phyloP scores from a whole-genome alignment of 495 filamentous ascomycete species.

The Podospora comata region DNA sequence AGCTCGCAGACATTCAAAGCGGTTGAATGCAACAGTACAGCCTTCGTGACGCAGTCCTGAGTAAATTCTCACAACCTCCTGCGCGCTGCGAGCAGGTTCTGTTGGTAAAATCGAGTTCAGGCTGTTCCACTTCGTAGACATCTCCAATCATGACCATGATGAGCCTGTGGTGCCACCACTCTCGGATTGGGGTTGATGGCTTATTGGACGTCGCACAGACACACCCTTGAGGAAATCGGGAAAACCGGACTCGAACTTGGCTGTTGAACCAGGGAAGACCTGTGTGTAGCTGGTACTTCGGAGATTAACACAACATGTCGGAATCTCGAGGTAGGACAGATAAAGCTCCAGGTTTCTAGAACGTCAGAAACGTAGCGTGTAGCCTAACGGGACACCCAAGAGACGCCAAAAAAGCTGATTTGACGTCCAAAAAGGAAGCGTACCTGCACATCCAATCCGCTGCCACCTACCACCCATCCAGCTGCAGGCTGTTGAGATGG shows the following conservation, averaged over 20 bases:
- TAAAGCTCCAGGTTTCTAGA: constrained; percentile 3
- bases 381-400: constrained; percentile 6
- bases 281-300: background rate
- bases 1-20: background rate
- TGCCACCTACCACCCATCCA: background rate
- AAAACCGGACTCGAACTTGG: background rate
- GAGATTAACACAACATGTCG: constrained; percentile 4
- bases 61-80: background rate
- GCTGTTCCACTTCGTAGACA: background rate
- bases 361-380: constrained; percentile 6
- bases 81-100: background rate
- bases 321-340: background rate
- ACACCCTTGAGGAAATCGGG: background rate
- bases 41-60: background rate
- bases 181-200: background rate
- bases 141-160: background rate
- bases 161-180: background rate
- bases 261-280: background rate
- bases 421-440: constrained; percentile 24
- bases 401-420: constrained; percentile 7
- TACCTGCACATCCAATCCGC: constrained; percentile 27
- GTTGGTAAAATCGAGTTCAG: background rate
- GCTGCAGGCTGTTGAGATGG: constrained; percentile 15
- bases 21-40: background rate
- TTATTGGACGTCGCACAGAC: background rate